Evolutionary conservation across 1,284 basidiomycete genomes (phyloP).

Genomic region (Rhodotorula sp.): DNA sequence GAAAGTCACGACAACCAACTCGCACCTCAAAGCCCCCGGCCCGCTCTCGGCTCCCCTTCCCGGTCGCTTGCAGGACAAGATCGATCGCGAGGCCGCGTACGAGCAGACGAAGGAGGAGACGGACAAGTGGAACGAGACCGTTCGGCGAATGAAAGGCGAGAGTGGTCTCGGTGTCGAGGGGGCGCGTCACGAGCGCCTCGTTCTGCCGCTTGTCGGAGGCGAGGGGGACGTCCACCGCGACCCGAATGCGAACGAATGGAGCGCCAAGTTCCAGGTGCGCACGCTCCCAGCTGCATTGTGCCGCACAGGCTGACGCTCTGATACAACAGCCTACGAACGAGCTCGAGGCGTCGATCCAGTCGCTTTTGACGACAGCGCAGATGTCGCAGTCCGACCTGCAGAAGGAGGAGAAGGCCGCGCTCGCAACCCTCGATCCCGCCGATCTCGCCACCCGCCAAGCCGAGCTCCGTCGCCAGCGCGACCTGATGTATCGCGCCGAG

Average conservation of each 20-base stretch:
- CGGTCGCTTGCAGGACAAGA: conserved; percentile 76
- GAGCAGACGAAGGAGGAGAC: conserved; percentile 89
- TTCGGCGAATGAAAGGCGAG: conserved; percentile 70
- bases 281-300: not conserved
- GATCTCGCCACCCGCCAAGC: conserved; percentile 76
- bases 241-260: conserved; percentile 59
- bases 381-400: conserved; percentile 43
- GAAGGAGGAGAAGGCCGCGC: conserved; percentile 36
- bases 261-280: conserved; percentile 58
- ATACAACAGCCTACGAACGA: conserved; percentile 38
- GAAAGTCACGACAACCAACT: conserved; percentile 45
- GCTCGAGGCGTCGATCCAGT: conserved; percentile 45
- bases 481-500: conserved; percentile 91
- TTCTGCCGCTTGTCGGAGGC: conserved; percentile 37
- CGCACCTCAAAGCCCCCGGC: conserved; percentile 54
- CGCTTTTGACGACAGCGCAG: conserved; percentile 48
- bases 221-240: conserved; percentile 36
- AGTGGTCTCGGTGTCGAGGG: conserved; percentile 38
- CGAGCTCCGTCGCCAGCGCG: conserved; percentile 82
- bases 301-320: too few relatives aligned
- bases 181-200: conserved; percentile 40
- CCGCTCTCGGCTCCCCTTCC: conserved; percentile 82
- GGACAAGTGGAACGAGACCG: conserved; percentile 88
- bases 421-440: conserved; percentile 53
- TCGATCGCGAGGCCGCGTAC: conserved; percentile 92